Conservation (phyloP, 2,329 filamentous ascomycete genomes). For the Penicillium crustosum region DNA sequence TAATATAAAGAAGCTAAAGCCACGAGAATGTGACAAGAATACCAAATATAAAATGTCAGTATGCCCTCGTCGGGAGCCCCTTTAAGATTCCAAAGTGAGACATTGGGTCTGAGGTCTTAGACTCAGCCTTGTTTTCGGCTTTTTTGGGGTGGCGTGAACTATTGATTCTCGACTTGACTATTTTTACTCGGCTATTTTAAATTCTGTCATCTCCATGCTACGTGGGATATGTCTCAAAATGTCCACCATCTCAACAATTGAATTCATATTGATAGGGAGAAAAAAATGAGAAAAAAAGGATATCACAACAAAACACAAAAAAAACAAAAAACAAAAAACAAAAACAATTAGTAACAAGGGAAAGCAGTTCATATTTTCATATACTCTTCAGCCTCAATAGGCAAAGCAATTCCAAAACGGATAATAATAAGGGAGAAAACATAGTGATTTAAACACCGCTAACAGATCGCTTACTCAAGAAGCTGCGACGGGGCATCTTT, state of each 20-base stretch:
- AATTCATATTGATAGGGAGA: not conserved
- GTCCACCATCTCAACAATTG: not conserved
- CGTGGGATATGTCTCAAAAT: not conserved
- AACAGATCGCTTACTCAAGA: slow-evolving; percentile 47
- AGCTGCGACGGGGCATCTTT: slow-evolving; percentile 45
- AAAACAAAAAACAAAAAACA: too few species aligned
- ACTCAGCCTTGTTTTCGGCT: not conserved
- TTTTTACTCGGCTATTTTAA: not conserved
- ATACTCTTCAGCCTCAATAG: slow-evolving; percentile 1
- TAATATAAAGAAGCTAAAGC: not conserved
- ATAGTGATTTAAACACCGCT: slow-evolving; percentile 29
- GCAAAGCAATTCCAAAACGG: not conserved
- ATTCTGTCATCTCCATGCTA: not conserved
- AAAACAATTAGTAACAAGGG: not conserved
- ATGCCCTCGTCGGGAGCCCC: not conserved
- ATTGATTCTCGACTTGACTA: not conserved
- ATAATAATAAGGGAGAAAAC: not conserved
- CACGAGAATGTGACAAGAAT: not conserved
- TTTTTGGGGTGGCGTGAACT: not conserved
- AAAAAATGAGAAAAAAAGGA: slow-evolving; percentile 13
- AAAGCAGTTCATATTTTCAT: slow-evolving; percentile 11
- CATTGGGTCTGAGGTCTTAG: not conserved
- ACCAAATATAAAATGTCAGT: not conserved
- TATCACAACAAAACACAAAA: slow-evolving; percentile 16
- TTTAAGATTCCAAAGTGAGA: slow-evolving; percentile 3